phyloP scores from a whole-genome alignment of 2,329 filamentous ascomycete genomes.

The Penicillium sp. region DNA sequence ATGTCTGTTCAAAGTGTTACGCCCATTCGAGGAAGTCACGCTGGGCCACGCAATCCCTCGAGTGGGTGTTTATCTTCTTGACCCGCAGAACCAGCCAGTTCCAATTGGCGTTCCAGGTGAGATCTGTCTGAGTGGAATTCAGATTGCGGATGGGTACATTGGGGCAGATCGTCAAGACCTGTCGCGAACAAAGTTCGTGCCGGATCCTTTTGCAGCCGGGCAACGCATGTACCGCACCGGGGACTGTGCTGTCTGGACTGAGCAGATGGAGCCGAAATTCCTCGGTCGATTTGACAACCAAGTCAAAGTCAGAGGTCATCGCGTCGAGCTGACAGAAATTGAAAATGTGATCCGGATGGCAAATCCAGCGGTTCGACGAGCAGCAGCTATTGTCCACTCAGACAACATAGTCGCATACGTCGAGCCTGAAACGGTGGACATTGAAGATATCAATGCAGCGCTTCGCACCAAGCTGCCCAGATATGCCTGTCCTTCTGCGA shows the following conservation, averaged over 20 bases:
- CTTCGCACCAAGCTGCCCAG: not conserved
- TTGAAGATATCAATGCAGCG: not conserved
- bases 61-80: slow-evolving; percentile 47
- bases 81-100: slow-evolving; percentile 30
- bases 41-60: slow-evolving; percentile 41
- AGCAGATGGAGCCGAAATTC: not conserved
- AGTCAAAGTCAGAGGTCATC: not conserved
- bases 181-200: not conserved
- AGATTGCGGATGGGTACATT: slow-evolving; percentile 48
- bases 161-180: slow-evolving; percentile 22
- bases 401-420: not conserved
- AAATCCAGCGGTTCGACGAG: not conserved
- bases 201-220: not conserved
- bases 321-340: not conserved
- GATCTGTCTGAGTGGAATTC: slow-evolving; percentile 47
- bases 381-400: not conserved
- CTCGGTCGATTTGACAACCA: not conserved
- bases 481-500: not conserved
- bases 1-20: not conserved
- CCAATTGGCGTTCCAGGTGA: slow-evolving; percentile 44
- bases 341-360: not conserved
- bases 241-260: not conserved
- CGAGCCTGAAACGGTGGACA: not conserved
- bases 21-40: slow-evolving; percentile 27
- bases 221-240: not conserved